Base-by-base conservation (phyloP, 495 filamentous ascomycete genomes). In the Annulohypoxylon stygium region DNA sequence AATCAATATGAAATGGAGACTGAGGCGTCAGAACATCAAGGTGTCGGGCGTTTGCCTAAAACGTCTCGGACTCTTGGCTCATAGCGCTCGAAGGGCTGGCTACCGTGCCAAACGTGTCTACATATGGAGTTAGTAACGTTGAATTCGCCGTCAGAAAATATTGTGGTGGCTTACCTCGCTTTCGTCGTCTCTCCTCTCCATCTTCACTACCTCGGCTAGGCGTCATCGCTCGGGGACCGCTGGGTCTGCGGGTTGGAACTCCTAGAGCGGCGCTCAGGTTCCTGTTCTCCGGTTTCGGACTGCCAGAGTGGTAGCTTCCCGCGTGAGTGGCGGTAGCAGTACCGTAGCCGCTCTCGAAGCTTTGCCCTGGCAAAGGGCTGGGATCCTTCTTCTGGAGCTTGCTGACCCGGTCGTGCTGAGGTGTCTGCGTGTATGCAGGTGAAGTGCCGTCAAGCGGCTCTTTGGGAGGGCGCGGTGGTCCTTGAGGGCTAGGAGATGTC, bases 71-170 rank as follows among this genome's bases (percentile, higher is more conserved):
- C 63, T 87, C 86, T 60, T 83, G 84, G 65, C 77, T 79, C 20
- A 79, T 59, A 54, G 57, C 77, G 67, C 77, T 79, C 2, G 72
- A 67, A 39, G 77, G 73, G 36, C 83, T 86, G 30, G 76, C 80
- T 18, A 86, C 69, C 1, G 85, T 83, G 65, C 85, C 86, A 73
- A 87, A 88, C 23, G 86, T 88, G 78, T 88, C 86, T 88, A 51
- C 16, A 20, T 26, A 58, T 0, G 45, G 34, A n/a, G 23, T 61
- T 65, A 71, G 70, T 57, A 61, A 48, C 43, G 20, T 48, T n/a
- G 36, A 26, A 6, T 12, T 18, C 26, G n/a, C 26, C 26, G 9
- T 60, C 11, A n/a, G 30, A 1, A 7, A 25, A 41, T 4, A 23
- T 2, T 36, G 18, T 8, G 20, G 33, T 45, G 7, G 77, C 81